Conservation (phyloP, 345 rosid genomes). For the Gossypium raimondii region DNA sequence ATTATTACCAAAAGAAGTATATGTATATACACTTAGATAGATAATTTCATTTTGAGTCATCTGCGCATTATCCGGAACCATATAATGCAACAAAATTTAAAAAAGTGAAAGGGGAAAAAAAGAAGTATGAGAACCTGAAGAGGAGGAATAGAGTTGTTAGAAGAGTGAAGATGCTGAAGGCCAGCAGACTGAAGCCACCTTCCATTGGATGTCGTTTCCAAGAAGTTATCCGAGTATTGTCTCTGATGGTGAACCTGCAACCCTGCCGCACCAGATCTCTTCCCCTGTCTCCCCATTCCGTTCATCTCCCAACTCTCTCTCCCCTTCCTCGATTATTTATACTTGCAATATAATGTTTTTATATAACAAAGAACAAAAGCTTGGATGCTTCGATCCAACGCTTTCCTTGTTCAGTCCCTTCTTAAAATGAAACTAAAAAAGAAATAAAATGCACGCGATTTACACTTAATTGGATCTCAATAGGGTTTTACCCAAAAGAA, state of each 20-base stretch:
- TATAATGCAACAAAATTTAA: conserved; percentile 14
- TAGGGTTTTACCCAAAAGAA: not conserved
- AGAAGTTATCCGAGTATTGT: conserved; percentile 70
- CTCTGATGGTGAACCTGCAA: conserved; percentile 79
- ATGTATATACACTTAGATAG: not conserved
- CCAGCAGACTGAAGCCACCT: conserved; percentile 96
- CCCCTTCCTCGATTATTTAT: conserved; percentile 5
- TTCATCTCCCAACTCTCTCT: conserved; percentile 33
- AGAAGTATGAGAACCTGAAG: conserved; percentile 40
- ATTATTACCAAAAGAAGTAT: not conserved
- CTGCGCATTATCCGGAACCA: conserved; percentile 13
- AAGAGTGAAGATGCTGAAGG: conserved; percentile 72
- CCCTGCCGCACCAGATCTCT: conserved; percentile 78
- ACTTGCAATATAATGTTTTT: not conserved
- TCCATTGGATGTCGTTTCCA: conserved; percentile 71
- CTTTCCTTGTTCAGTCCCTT: conserved; percentile 4
- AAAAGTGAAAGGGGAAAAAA: not conserved
- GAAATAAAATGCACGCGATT: not conserved
- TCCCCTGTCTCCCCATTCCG: conserved; percentile 64
- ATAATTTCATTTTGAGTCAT: not conserved
- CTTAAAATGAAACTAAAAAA: not conserved
- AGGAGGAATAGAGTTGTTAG: conserved; percentile 43
- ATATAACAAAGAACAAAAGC: not conserved
- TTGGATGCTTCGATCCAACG: conserved; percentile 11
- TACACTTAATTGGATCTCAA: conserved; percentile 1